Evolutionary conservation across 805 yeast species (phyloP).

Genomic region (Saccharomycopsis capsularis): DNA sequence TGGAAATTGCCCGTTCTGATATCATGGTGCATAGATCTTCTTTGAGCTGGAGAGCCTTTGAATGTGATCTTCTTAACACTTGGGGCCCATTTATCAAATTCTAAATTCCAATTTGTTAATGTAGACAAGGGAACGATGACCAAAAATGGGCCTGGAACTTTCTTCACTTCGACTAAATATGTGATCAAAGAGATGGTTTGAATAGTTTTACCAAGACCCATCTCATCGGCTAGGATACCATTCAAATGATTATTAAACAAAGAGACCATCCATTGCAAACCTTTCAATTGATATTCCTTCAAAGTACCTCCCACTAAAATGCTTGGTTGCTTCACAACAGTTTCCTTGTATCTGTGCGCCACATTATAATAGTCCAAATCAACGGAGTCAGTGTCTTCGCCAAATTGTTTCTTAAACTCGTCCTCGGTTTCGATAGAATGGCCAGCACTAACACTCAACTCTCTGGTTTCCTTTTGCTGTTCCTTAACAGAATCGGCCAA

Average conservation of each 20-base stretch:
- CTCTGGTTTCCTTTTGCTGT: constrained; percentile 55
- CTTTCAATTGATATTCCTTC: constrained; percentile 82
- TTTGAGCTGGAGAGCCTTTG: constrained; percentile 69
- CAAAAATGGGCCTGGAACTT: constrained; percentile 61
- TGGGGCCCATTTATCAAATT: constrained; percentile 90
- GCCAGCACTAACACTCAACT: constrained; percentile 23
- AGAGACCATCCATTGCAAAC: constrained; percentile 98
- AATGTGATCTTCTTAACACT: constrained; percentile 59
- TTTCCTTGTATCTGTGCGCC: constrained; percentile 70
- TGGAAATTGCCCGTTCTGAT: constrained; percentile 65
- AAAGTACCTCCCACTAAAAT: constrained; percentile 70
- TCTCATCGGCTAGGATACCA: constrained; percentile 96
- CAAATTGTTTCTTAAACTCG: constrained; percentile 31
- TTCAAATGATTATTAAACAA: constrained; percentile 85
- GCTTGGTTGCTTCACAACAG: constrained; percentile 55
- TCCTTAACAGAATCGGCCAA: constrained; percentile 72
- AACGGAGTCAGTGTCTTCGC: constrained; percentile 48
- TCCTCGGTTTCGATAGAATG: constrained; percentile 32
- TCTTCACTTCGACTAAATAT: constrained; percentile 60
- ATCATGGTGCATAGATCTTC: constrained; percentile 59
- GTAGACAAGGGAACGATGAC: constrained; percentile 82
- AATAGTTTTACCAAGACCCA: constrained; percentile 95
- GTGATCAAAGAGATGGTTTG: constrained; percentile 75
- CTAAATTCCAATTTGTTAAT: constrained; percentile 77
- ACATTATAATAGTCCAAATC: constrained; percentile 76